Percentiles rank a stretch among this genome's conserved stretches.
Conservation (phyloP, 2,329 filamentous ascomycete species). For the Venturia nashicola region DNA sequence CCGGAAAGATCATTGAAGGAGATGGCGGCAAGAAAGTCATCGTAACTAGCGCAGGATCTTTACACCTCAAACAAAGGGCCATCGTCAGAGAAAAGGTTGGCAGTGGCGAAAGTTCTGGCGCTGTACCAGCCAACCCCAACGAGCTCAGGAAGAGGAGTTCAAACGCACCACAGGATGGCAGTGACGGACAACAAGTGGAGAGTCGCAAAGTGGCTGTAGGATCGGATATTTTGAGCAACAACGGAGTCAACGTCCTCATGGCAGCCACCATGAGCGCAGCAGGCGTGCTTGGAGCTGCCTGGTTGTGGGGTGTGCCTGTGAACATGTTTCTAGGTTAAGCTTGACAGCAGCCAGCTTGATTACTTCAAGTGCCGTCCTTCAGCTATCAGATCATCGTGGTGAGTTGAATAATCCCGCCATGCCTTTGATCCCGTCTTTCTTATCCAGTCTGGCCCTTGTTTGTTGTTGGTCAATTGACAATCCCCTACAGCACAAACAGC, state of each 20-base stretch:
- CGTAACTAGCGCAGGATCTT: slow-evolving; percentile 20
- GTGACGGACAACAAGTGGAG: slow-evolving; percentile 25
- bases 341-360: background rate
- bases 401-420: background rate
- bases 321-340: background rate
- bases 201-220: slow-evolving; percentile 50
- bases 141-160: slow-evolving; percentile 14
- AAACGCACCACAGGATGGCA: slow-evolving; percentile 13
- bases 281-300: slow-evolving; percentile 54
- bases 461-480: background rate
- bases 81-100: slow-evolving; percentile 14
- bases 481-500: too few species aligned
- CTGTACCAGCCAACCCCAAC: slow-evolving; percentile 21
- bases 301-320: slow-evolving; percentile 18
- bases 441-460: background rate
- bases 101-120: slow-evolving; percentile 25
- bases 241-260: slow-evolving; percentile 91
- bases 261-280: slow-evolving; percentile 67
- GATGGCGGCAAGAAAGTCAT: slow-evolving; percentile 54
- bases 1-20: slow-evolving; percentile 82
- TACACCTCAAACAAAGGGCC: slow-evolving; percentile 19
- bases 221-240: slow-evolving; percentile 75
- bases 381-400: background rate
- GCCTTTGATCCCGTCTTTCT: background rate
- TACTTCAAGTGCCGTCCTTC: background rate